Conservation (phyloP, 202 grass and related monocot species). For the Thinopyrum obtusiflorum region DNA sequence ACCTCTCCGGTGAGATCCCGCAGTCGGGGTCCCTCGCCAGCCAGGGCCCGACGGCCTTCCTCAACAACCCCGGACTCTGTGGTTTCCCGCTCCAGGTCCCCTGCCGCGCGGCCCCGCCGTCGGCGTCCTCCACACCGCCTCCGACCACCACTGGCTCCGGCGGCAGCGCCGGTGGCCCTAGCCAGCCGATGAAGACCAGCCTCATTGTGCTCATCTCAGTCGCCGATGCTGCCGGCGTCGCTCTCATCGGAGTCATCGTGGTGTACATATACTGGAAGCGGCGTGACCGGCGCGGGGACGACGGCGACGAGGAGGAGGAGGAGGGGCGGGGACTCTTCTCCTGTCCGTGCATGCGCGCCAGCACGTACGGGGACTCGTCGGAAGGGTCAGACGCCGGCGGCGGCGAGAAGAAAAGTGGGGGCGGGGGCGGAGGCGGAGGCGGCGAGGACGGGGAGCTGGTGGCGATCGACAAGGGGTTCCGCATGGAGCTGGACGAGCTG, state of each 20-base stretch:
- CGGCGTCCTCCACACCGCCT: neutral
- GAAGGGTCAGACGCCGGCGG: neutral
- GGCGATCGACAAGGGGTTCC: conserved; percentile 70
- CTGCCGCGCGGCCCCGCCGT: conserved; percentile 36
- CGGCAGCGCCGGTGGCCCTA: neutral
- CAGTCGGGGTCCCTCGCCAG: conserved; percentile 51
- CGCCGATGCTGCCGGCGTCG: conserved; percentile 60
- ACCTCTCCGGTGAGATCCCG: conserved; percentile 76
- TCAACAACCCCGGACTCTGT: conserved; percentile 61
- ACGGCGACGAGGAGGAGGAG: neutral
- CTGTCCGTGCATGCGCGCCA: conserved; percentile 21
- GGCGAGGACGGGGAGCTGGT: conserved; percentile 63
- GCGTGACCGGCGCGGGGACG: conserved; percentile 25
- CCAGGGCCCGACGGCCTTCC: conserved; percentile 71
- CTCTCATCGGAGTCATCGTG: conserved; percentile 49
- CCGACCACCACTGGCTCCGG: neutral
- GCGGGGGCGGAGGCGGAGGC: neutral
- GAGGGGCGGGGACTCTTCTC: neutral
- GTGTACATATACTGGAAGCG: conserved; percentile 76
- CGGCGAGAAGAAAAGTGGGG: conserved; percentile 25
- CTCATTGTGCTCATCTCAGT: conserved; percentile 62
- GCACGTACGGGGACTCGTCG: conserved; percentile 5
- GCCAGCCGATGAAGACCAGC: conserved; percentile 36
- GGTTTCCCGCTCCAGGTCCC: conserved; percentile 71
- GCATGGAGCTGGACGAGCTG: conserved; percentile 78